phyloP scores from a whole-genome alignment of 352 stramenopile species.

The Globisporangium paddicum region DNA sequence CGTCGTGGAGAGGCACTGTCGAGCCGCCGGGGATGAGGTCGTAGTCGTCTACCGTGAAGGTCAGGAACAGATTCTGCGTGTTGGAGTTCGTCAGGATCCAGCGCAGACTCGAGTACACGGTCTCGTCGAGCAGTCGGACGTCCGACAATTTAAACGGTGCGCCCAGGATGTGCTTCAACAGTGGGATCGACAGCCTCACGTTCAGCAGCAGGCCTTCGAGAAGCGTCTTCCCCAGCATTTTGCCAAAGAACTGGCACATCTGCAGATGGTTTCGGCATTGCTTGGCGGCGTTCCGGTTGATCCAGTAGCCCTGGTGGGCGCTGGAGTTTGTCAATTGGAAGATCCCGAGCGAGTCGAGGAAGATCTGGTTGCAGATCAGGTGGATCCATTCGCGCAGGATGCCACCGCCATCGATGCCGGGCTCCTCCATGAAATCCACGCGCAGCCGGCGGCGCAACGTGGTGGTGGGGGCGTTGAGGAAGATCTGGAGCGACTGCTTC shows the following conservation, averaged over 20 bases:
- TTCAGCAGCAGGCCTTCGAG: conserved; percentile 72
- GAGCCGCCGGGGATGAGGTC: conserved; percentile 61
- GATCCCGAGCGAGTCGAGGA: conserved; percentile 39
- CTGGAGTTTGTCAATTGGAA: conserved; percentile 45
- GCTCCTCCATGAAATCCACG: conserved; percentile 83
- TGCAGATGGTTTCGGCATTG: conserved; percentile 35
- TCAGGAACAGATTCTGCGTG: conserved; percentile 48
- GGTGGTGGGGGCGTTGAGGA: conserved; percentile 40
- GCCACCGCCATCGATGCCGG: conserved; percentile 67
- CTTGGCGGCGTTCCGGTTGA: conserved; percentile 28
- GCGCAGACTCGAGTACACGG: conserved; percentile 57
- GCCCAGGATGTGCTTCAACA: conserved; percentile 71
- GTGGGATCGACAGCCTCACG: conserved; percentile 51
- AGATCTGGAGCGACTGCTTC: conserved; percentile 59
- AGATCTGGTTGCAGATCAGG: conserved; percentile 65
- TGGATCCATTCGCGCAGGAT: conserved; percentile 80
- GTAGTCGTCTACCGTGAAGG: conserved; percentile 53
- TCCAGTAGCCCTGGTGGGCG: conserved; percentile 57
- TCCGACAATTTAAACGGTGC: conserved; percentile 50
- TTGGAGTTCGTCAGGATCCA: conserved; percentile 59
- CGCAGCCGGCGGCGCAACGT: conserved; percentile 66
- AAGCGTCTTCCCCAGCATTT: conserved; percentile 59
- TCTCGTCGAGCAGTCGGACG: conserved; percentile 67
- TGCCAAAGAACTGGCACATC: conserved; percentile 82
- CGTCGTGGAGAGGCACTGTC: conserved; percentile 82